Percentiles rank a stretch among this genome's conserved stretches.
These are phyloP conservation scores for Mesotaenium endlicherianum DNA, from an alignment of 139 green algal species.

Conservation along the genomic window DNA sequence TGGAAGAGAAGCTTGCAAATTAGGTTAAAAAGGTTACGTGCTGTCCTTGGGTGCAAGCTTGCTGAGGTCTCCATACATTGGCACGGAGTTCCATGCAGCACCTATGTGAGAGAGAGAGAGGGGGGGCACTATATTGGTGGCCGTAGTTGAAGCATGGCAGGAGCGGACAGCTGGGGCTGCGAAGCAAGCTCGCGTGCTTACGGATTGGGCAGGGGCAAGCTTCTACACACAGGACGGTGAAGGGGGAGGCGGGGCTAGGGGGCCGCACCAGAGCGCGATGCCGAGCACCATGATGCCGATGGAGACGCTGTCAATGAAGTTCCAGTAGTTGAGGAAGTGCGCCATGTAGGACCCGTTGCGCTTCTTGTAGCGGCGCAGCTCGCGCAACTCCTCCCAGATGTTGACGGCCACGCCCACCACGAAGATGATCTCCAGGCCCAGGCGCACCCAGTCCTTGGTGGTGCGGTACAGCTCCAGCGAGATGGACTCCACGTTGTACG, in stretches of 20 bases:
- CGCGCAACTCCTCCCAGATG: constrained; percentile 23
- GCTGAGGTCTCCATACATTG: too few species aligned
- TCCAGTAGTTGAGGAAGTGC: constrained; percentile 65
- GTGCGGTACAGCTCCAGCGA: background rate
- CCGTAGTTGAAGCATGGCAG: background rate
- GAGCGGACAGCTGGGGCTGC: background rate
- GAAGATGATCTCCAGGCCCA: constrained; percentile 69
- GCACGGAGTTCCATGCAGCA: too few species aligned
- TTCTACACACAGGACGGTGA: too few species aligned
- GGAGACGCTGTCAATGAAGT: constrained; percentile 70
- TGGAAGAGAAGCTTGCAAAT: too few species aligned
- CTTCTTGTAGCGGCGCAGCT: background rate
- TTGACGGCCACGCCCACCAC: constrained; percentile 58
- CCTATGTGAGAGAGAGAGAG: background rate
- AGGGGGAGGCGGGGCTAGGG: background rate
- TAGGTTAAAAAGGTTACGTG: too few species aligned
- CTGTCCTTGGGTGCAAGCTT: too few species aligned
- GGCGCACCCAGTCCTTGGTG: constrained; percentile 27
- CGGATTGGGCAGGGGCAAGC: background rate
- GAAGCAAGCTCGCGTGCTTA: background rate
- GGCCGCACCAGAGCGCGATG: constrained; percentile 55
- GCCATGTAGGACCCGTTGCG: constrained; percentile 17
- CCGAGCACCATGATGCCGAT: constrained; percentile 66
- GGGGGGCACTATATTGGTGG: background rate
- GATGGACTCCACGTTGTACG: constrained; percentile 1